Conservation (phyloP, 441 rosid genomes). For the Jatropha podagrica region DNA sequence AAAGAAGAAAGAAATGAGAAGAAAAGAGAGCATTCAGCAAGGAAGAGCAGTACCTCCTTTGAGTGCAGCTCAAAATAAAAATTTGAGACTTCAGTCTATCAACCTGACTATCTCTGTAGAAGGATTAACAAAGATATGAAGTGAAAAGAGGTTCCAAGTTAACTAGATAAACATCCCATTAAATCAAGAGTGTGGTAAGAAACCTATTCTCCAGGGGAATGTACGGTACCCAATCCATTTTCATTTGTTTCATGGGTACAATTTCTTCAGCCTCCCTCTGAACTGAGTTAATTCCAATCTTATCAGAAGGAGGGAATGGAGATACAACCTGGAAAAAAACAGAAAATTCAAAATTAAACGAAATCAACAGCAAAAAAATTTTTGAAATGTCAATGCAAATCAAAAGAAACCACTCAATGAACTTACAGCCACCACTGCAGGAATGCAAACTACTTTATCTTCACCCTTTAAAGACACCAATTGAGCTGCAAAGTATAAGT, state of each 20-base stretch:
- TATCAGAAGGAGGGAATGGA: constrained; percentile 96
- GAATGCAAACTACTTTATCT: constrained; percentile 55
- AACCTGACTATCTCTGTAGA: constrained; percentile 71
- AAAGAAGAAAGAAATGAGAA: not conserved
- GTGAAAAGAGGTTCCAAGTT: not conserved
- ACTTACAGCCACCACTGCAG: constrained; percentile 91
- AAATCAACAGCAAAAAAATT: not conserved
- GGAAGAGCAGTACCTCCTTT: constrained; percentile 57
- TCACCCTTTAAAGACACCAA: constrained; percentile 56
- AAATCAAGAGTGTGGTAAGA: constrained; percentile 17
- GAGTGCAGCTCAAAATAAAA: constrained; percentile 74
- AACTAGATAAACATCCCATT: constrained; percentile 6
- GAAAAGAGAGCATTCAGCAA: not conserved
- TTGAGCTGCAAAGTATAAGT: constrained; percentile 65
- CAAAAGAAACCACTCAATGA: constrained; percentile 8
- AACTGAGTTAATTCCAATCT: constrained; percentile 89
- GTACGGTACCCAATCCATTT: constrained; percentile 99
- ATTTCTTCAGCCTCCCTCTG: constrained; percentile 93
- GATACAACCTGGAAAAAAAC: constrained; percentile 62
- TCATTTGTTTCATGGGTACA: constrained; percentile 95
- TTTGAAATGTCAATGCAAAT: not conserved
- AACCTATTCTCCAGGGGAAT: constrained; percentile 87
- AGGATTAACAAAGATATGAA: constrained; percentile 16
- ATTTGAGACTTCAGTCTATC: constrained; percentile 74
- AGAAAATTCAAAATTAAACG: not conserved